phyloP scores from a whole-genome alignment of 208 protist genomes.

The Hexamita inflata region DNA sequence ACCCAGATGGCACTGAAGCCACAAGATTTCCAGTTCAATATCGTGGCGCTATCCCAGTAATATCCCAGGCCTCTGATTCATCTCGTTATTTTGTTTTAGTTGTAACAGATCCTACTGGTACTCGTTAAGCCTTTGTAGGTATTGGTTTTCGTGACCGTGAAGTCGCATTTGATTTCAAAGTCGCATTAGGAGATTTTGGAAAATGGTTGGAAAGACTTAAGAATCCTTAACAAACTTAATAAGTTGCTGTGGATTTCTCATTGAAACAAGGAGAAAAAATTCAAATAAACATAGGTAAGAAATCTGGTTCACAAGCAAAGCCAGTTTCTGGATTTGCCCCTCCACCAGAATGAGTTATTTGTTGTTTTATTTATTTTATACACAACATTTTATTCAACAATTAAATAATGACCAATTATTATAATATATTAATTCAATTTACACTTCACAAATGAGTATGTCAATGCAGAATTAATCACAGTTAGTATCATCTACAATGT shows the following conservation, averaged over 20 bases:
- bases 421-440: no score
- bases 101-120: conserved; percentile 19
- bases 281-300: conserved; percentile 6
- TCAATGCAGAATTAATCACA: no score
- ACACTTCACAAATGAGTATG: no score
- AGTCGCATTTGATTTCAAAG: conserved; percentile 19
- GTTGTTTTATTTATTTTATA: no score
- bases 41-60: not conserved
- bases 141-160: conserved; percentile 15
- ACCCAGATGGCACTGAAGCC: conserved; percentile 5
- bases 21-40: conserved; percentile 15
- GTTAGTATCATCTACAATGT: no score
- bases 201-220: not conserved
- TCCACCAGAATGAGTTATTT: no score
- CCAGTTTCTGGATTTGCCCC: no score
- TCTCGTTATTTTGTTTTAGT: conserved; percentile 26
- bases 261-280: conserved; percentile 15
- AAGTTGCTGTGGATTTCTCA: not conserved
- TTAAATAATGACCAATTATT: no score
- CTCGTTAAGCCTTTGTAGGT: not conserved
- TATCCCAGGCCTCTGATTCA: conserved; percentile 6
- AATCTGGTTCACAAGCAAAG: no score
- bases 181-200: conserved; percentile 1
- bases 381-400: no score
- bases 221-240: not conserved